Percentiles rank a stretch among this genome's conserved stretches.
These are phyloP conservation scores for Tricholoma saponaceum DNA, from an alignment of 768 basidiomycete species.

Conservation along the genomic window DNA sequence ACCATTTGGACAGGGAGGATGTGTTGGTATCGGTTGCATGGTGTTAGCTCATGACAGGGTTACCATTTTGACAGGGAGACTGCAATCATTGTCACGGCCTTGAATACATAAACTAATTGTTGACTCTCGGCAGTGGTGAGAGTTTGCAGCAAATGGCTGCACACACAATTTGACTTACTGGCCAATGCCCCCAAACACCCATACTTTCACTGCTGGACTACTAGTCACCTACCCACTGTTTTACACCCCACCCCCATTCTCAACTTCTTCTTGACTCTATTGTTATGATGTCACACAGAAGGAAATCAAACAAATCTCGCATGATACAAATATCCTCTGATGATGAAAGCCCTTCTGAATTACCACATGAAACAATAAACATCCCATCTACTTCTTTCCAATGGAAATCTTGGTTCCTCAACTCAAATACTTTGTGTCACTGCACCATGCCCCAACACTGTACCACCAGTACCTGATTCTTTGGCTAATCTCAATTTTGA, in stretches of 20 bases:
- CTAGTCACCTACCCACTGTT: neutral
- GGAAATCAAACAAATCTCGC: neutral
- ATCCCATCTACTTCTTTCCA: neutral
- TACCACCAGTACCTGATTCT: neutral
- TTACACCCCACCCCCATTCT: neutral
- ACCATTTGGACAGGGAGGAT: neutral
- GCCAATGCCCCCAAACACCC: neutral
- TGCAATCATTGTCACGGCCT: neutral
- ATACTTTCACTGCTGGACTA: neutral
- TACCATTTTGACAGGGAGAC: neutral
- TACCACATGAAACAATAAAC: neutral
- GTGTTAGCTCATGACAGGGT: neutral
- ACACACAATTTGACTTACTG: neutral
- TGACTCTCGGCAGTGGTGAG: no score
- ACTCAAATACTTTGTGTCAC: neutral
- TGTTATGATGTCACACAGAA: neutral
- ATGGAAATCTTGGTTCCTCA: neutral
- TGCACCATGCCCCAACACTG: neutral
- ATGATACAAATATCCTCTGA: neutral
- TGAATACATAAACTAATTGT: no score
- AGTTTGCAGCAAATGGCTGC: no score
- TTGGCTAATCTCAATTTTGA: neutral
- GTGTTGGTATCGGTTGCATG: no score
- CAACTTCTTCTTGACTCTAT: neutral
- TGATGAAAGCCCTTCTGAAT: neutral